phyloP scores from a whole-genome alignment of 2,329 filamentous ascomycete species.

The Xylariaceae sp. region DNA sequence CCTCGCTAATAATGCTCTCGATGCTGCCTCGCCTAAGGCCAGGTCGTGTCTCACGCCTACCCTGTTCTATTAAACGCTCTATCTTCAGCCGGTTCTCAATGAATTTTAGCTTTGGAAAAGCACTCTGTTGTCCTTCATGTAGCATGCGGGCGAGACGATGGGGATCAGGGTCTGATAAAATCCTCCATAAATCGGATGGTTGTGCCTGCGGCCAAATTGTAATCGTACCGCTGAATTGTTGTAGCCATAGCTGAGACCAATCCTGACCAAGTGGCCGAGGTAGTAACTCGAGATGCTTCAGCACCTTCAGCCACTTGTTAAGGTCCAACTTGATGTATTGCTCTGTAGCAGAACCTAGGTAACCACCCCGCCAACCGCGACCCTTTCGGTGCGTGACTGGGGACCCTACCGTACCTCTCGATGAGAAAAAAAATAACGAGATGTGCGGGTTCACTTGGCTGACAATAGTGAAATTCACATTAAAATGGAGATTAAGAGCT shows the following conservation, averaged over 20 bases:
- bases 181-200: slow-evolving; percentile 81
- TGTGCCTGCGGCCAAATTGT: slow-evolving; percentile 93
- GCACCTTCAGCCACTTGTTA: slow-evolving; percentile 96
- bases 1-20: slow-evolving; percentile 67
- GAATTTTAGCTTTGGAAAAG: slow-evolving; percentile 92
- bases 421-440: slow-evolving; percentile 98
- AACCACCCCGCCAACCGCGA: slow-evolving; percentile 94
- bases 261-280: slow-evolving; percentile 92
- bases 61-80: slow-evolving; percentile 72
- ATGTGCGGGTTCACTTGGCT: slow-evolving; percentile 94
- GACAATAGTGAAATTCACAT: slow-evolving; percentile 96
- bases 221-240: slow-evolving; percentile 91
- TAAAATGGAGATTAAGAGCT: slow-evolving; percentile 94
- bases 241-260: slow-evolving; percentile 96
- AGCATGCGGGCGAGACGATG: slow-evolving; percentile 85
- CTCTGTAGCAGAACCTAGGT: slow-evolving; percentile 88
- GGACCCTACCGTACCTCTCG: slow-evolving; percentile 86
- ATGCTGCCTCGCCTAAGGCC: slow-evolving; percentile 58
- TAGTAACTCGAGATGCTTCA: slow-evolving; percentile 89
- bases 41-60: slow-evolving; percentile 60
- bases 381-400: slow-evolving; percentile 94
- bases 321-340: slow-evolving; percentile 96
- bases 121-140: slow-evolving; percentile 84
- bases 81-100: slow-evolving; percentile 85
- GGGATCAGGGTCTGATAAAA: slow-evolving; percentile 82